Evolutionary conservation across 306 rosid species (phyloP).

Genomic region (Vigna trinervia): DNA sequence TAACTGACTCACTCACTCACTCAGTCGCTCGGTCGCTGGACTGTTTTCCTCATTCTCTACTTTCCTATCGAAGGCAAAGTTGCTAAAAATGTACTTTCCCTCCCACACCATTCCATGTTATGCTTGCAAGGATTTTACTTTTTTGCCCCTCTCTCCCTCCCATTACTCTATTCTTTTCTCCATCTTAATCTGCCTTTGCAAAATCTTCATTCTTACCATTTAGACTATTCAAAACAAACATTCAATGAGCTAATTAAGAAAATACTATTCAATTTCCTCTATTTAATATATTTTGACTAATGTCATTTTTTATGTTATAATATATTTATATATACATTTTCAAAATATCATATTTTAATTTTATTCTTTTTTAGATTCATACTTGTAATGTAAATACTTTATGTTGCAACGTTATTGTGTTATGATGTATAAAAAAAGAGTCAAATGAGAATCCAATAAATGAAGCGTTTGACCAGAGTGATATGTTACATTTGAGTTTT

Average conservation of each 20-base stretch:
- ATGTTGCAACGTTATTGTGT: too few species aligned
- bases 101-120: not conserved
- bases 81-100: conserved; percentile 7
- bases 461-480: not conserved
- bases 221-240: not conserved
- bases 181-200: too few species aligned
- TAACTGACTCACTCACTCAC: not conserved
- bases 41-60: conserved; percentile 14
- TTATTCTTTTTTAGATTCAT: not conserved
- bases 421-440: not conserved
- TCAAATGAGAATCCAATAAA: not conserved
- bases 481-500: not conserved
- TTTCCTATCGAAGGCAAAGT: not conserved
- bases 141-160: not conserved
- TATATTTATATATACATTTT: too few species aligned
- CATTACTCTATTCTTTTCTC: too few species aligned
- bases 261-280: not conserved
- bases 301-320: not conserved
- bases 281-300: not conserved
- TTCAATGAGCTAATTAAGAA: not conserved
- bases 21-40: too few species aligned
- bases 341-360: not conserved
- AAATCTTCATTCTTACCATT: too few species aligned
- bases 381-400: not conserved
- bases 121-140: not conserved